Evolutionary conservation across 2,329 filamentous ascomycete genomes (phyloP), one percentile per base, ranked within the genome.

Genomic region (Botryosphaeria dothidea): DNA sequence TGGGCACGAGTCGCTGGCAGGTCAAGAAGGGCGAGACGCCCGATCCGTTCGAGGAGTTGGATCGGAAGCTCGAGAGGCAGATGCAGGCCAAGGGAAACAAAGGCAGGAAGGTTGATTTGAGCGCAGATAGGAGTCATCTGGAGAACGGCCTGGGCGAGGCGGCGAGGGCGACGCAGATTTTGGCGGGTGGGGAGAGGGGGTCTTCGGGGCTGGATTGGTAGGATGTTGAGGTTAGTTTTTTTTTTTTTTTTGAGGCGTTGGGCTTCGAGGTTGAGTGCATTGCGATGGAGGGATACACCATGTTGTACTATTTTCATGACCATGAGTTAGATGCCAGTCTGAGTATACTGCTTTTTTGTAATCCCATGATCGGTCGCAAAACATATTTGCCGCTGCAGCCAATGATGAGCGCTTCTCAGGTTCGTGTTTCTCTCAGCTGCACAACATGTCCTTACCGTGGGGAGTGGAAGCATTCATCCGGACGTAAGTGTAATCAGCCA

Each of bases 1-100:
- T 97, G 29, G 92, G 92, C 0, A 97, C 92, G 0, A 82, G 83
- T 71, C 89, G 86, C 78, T 97, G 91, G 87, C 91, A 86, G 79
- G 88, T 96, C 19, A 89, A 84, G 79, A 90, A 89, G 77, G 89
- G 84, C 1, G 92, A 95, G 77, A 82, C 79, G 17, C 72, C 73
- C 7, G 80, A 83, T 74, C 84, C 85, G 17, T 88, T 87, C 73
- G 82, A 81, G 56, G 81, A 79, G 62, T 70, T 88, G 62, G 86
- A 88, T 71, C 81, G 81, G 76, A 86, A 82, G 71, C 75, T 87
- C 65, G n/a, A 27, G 49, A 83, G 84, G 73, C 64, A 67, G 31
- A 70, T 71, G 69, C 68, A 74, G 25, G 75, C 83, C 71, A 85
- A 85, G 72, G 85, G 85, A 0, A 78, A 83, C 70, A 87, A 86